phyloP scores from a whole-genome alignment of 208 protist genomes.

The Leishmania major region DNA sequence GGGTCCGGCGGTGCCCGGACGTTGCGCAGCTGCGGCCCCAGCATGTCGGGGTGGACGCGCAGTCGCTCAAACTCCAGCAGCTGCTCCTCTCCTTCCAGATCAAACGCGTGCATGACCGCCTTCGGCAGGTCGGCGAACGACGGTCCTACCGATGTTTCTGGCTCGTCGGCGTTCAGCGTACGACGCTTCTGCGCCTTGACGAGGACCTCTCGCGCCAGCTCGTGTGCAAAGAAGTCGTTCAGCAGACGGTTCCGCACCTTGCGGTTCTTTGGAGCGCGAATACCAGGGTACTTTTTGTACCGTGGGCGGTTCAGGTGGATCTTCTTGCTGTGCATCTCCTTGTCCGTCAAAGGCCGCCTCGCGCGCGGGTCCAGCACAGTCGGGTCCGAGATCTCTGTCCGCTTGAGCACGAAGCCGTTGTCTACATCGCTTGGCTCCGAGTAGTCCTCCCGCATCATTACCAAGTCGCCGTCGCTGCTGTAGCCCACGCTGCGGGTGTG shows the following conservation, averaged over 20 bases:
- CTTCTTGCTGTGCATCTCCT: slow-evolving; percentile 47
- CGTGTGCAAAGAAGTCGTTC: slow-evolving; percentile 84
- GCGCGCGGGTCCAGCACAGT: slow-evolving; percentile 81
- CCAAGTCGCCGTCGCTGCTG: slow-evolving; percentile 85
- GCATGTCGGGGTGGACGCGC: slow-evolving; percentile 19
- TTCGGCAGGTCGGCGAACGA: slow-evolving; percentile 65
- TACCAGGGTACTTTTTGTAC: slow-evolving; percentile 90
- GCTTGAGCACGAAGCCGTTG: slow-evolving; percentile 49
- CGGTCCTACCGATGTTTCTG: slow-evolving; percentile 31
- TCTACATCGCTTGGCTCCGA: slow-evolving; percentile 83
- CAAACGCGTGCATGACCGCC: slow-evolving; percentile 53
- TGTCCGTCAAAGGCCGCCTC: slow-evolving; percentile 65
- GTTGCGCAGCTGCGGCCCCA: slow-evolving; percentile 28
- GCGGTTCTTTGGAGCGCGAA: slow-evolving; percentile 71
- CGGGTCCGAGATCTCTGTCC: slow-evolving; percentile 59
- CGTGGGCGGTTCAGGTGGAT: slow-evolving; percentile 46
- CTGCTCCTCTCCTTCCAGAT: slow-evolving; percentile 74
- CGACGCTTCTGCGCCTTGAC: slow-evolving; percentile 51
- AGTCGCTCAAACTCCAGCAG: slow-evolving; percentile 31
- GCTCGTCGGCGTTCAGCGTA: slow-evolving; percentile 25
- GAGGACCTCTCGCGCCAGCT: slow-evolving; percentile 50
- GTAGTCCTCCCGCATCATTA: slow-evolving; percentile 77
- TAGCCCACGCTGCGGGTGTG: slow-evolving; percentile 83
- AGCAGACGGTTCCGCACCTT: slow-evolving; percentile 81
- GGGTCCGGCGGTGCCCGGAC: slow-evolving; percentile 39